phyloP scores from a whole-genome alignment of 2,329 filamentous ascomycete genomes.

The Fonsecaea nubica region DNA sequence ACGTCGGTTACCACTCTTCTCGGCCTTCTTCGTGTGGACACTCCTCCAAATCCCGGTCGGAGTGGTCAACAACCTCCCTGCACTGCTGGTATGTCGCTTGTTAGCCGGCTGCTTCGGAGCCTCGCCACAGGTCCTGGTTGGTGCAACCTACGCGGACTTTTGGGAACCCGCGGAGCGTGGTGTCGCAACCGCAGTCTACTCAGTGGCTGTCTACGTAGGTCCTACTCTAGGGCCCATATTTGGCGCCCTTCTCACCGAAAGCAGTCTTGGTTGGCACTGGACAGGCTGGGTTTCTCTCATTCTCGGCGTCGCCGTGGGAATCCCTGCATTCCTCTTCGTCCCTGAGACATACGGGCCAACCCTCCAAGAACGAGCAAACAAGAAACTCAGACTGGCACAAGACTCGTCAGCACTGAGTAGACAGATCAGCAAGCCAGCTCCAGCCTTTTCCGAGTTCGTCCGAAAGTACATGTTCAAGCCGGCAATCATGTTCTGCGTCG shows the following conservation, averaged over 20 bases:
- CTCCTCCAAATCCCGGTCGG: conserved; percentile 71
- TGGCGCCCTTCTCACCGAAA: conserved; percentile 53
- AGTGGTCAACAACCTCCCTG: conserved; percentile 70
- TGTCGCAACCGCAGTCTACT: conserved; percentile 70
- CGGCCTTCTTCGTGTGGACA: conserved; percentile 67
- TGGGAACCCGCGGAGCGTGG: conserved; percentile 66
- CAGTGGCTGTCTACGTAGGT: conserved; percentile 50
- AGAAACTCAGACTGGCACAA: conserved; percentile 24
- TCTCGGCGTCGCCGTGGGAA: conserved; percentile 53
- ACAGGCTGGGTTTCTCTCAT: conserved; percentile 49
- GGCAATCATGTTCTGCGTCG: conserved; percentile 80
- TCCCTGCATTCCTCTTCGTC: conserved; percentile 19
- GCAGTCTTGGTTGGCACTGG: conserved; percentile 56
- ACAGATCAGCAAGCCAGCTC: conserved; percentile 32
- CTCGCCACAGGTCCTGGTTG: conserved; percentile 72
- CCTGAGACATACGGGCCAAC: conserved; percentile 42
- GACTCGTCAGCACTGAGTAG: conserved; percentile 20
- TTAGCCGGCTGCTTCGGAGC: conserved; percentile 50
- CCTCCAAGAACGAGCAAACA: conserved; percentile 39
- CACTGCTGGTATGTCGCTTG: conserved; percentile 69
- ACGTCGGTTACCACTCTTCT: conserved; percentile 57
- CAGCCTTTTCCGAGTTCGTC: conserved; percentile 24
- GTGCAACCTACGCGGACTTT: conserved; percentile 71
- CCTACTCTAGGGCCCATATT: conserved; percentile 59
- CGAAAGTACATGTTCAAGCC: conserved; percentile 46